Conservation (phyloP, 805 yeast genomes). For the Wickerhamiella bombiphila region DNA sequence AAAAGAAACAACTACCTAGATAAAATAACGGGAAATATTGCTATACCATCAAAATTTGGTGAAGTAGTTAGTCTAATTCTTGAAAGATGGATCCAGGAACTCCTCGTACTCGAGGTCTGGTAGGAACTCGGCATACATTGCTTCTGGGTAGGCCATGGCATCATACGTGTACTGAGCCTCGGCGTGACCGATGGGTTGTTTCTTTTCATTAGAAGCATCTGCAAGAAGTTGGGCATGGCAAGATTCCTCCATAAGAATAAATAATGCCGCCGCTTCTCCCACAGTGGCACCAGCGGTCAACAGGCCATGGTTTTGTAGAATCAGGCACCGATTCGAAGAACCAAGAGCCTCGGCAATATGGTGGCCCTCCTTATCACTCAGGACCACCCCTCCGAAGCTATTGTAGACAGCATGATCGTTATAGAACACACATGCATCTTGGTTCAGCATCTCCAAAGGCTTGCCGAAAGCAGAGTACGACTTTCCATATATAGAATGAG, state of each 20-base stretch:
- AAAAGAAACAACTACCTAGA: too few relatives aligned
- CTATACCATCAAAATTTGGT: too few relatives aligned
- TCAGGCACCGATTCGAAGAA: conserved; percentile 32
- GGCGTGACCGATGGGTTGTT: conserved; percentile 39
- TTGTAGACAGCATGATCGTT: conserved; percentile 49
- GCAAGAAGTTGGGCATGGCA: conserved; percentile 55
- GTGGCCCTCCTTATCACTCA: conserved; percentile 48
- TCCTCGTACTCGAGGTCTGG: conserved; percentile 12
- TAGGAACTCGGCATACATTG: conserved; percentile 49
- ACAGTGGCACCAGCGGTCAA: conserved; percentile 56
- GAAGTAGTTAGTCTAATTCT: too few relatives aligned
- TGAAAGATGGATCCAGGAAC: conserved; percentile 11
- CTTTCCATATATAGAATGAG: conserved; percentile 51
- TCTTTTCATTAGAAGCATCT: conserved; percentile 36
- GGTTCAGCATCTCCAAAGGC: conserved; percentile 65
- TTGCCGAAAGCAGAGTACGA: conserved; percentile 51
- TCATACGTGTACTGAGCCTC: conserved; percentile 54
- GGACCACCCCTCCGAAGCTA: conserved; percentile 68
- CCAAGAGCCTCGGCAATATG: conserved; percentile 50
- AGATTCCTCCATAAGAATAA: conserved; percentile 44
- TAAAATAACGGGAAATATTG: too few relatives aligned
- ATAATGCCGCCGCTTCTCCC: conserved; percentile 60
- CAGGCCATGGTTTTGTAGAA: conserved; percentile 60
- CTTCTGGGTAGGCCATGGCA: conserved; percentile 48
- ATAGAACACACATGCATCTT: conserved; percentile 58